Base-by-base conservation (phyloP, 192 early-diverging fungal species). In the Coemansia guatemalensis region DNA sequence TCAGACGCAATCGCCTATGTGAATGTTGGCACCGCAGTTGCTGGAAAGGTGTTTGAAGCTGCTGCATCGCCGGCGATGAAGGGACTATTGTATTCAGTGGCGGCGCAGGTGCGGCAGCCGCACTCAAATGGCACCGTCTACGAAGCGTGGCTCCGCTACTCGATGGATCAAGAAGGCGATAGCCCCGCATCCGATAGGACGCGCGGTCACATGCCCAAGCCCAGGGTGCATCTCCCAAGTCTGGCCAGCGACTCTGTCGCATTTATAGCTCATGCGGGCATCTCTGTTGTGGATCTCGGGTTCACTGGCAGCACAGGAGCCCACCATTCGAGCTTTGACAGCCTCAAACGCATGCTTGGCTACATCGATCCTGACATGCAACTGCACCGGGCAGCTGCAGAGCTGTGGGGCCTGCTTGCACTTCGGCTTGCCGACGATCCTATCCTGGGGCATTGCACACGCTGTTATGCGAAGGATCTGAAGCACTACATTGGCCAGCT, bases 291-390 rank as follows among this genome's bases (percentile, higher is more conserved):
- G 4, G 74, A 84, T 59, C 22, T 89, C 44, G 66, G 69, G 39
- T 89, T 89, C 64, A 44, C 53, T 0, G 82, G 82, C 27, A 64
- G 68, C 23, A 60, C 74, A 39, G 87, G 87, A 47, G 68, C 84
- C 4, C 87, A 86, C 50, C 88, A 89, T 65, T 85, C 84, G 48
- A 88, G 88, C 67, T 89, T 88, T 65, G 88, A 88, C 65, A 81
- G 82, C 50, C 67, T 84, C 54, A 74, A 84, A 53, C 84, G 86
- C 68, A 85, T 88, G 83, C 64, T 73, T 5, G 71, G 84, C 41
- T 85, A 80, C 56, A 67, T 85, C 8, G 85, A 88, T 59, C 82
- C 85, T 17, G 68, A 75, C 8, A 85, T 85, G 64, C 50, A 70
- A 35, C 82, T 85, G 25, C 86, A 88, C 64, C 73, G 64, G 62